Evolutionary conservation across 805 yeast genomes (phyloP), one percentile per base, ranked within the genome.

Genomic region (Candida piceae): DNA sequence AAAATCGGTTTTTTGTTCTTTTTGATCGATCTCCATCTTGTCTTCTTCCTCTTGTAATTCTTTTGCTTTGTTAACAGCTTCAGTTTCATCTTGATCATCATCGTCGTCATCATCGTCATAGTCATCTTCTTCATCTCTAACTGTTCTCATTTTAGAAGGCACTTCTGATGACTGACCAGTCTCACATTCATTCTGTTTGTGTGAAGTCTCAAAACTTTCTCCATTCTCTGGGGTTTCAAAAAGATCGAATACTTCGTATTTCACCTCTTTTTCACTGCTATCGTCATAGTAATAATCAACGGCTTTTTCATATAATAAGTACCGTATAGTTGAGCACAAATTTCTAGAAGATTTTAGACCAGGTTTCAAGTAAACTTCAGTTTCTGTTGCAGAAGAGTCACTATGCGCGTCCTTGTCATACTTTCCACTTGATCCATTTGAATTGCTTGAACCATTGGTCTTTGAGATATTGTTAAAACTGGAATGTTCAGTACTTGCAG

Each of bases 221-320:
- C 49, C 58, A 10, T 58, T 60, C 3, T 53, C 59, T 5, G 60
- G 65, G 10, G 60, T 66, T 9, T 46, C 62, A 5, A 54, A 31
- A 4, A 37, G 18, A 7, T 47, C 44, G 27, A 56, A 49, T 6
- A 37, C 45, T 20, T 41, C 43, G 21, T 37, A 44, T n/a, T 42
- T 39, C 4, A 37, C 11, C 10, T 24, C 36, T 23, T 33, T 35
- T 12, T 36, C 25, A 4, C 20, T 16, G 7, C 36, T 35, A 9
- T 44, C 47, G 19, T 37, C 41, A 29, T 35, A 57, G 18, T 42
- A 51, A 32, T 49, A 55, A 32, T 77, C 81, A 8, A 78, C 67
- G 16, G 82, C 88, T 52, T 74, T 78, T 49, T 83, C 89, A 76
- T 85, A 84, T 17, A 84, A 61, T 10, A 82, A 68, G 46, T 80